Conservation (phyloP, 225 moss, liverwort and hornwort species). For the Asterella californica region DNA sequence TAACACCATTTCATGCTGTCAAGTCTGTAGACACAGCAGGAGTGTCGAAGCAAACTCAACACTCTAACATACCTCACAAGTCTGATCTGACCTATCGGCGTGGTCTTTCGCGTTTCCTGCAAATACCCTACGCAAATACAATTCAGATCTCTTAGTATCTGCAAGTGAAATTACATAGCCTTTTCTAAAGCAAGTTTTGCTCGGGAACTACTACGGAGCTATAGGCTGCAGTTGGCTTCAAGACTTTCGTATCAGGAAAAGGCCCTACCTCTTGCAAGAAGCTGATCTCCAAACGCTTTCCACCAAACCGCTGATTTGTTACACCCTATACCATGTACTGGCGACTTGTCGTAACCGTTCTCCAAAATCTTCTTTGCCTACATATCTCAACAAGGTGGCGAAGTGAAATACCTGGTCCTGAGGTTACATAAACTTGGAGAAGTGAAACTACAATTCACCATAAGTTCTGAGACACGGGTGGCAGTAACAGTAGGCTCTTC, state of each 20-base stretch:
- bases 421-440: no score
- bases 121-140: constrained; percentile 47
- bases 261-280: constrained; percentile 37
- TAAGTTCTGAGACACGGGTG: not conserved
- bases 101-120: constrained; percentile 37
- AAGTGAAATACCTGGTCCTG: not conserved
- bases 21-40: not conserved
- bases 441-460: not conserved
- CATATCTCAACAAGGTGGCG: not conserved
- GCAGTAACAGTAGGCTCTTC: not conserved
- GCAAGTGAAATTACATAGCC: not conserved
- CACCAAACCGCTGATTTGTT: constrained; percentile 71
- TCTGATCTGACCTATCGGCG: constrained; percentile 39
- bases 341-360: constrained; percentile 60
- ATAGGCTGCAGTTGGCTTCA: not conserved
- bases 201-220: not conserved
- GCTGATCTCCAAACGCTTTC: constrained; percentile 87
- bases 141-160: not conserved
- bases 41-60: not conserved
- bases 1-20: not conserved
- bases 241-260: not conserved
- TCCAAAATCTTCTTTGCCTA: constrained; percentile 74
- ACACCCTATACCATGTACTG: constrained; percentile 73
- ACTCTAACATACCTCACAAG: constrained; percentile 48
- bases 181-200: not conserved